phyloP scores from a whole-genome alignment of 2,329 filamentous ascomycete genomes.

The Tolypocladium inflatum region DNA sequence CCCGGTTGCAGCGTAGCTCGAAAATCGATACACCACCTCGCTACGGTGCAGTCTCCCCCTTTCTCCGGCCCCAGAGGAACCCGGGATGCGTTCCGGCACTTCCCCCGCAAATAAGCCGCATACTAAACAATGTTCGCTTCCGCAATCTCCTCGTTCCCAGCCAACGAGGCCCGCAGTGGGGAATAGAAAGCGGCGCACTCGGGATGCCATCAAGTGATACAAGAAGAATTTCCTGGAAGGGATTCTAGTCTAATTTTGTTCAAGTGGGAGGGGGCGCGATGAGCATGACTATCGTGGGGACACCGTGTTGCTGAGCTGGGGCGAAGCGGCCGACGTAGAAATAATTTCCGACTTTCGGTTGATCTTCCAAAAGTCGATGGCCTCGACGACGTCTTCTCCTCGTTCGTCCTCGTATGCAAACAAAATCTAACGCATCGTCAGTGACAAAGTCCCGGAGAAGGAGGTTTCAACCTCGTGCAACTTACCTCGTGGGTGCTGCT shows the following conservation, averaged over 20 bases:
- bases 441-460: neutral
- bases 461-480: neutral
- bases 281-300: neutral
- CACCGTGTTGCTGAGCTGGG: neutral
- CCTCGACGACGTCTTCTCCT: conserved; percentile 87
- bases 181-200: neutral
- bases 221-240: conserved; percentile 18
- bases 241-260: conserved; percentile 6
- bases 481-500: conserved; percentile 92
- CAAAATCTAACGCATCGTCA: conserved; percentile 56
- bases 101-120: neutral
- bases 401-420: conserved; percentile 96
- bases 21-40: neutral
- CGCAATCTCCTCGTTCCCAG: neutral
- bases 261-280: neutral
- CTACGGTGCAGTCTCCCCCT: neutral
- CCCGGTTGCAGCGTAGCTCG: neutral
- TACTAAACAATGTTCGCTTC: neutral
- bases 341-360: conserved; percentile 39
- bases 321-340: conserved; percentile 6
- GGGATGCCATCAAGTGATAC: conserved; percentile 13
- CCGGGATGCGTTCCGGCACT: neutral
- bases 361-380: conserved; percentile 91
- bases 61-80: neutral
- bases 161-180: neutral